Base-by-base conservation (phyloP, 2,329 filamentous ascomycete species). In the Tolypocladium ovalisporum region DNA sequence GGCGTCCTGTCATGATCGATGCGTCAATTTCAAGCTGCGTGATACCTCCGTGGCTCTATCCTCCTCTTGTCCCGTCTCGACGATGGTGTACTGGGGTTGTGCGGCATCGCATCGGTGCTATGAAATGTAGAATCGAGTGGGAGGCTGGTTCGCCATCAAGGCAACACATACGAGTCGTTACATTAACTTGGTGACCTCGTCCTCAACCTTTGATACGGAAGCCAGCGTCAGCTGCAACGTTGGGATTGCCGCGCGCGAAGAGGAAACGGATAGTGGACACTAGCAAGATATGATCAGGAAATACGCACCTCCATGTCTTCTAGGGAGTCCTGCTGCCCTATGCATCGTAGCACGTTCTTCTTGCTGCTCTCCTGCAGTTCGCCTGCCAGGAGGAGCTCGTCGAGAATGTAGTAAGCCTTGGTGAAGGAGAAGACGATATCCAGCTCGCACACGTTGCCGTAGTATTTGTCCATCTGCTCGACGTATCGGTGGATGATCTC, bases 391-490 rank as follows among this genome's bases (percentile, higher is more conserved):
- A 99, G 80, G 61, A 99, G 82, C 76, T 99, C 94, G 71, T 99
- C 94, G 52, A 99, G 84, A 65, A 99, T 99, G 75, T 97, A 99
- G 75, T 99, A 99, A 59, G 94, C 94, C 75, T 99, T 99, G 66
- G 96, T 96, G 74, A 99, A 99, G 72, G 96, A 97, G 83, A 99
- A 99, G 73, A 99, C 99, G 75, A 97, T 97, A 73, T 97, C 92
- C 63, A 99, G 84, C 78, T 99, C 94, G 85, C 94, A 99, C 59
- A 99, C 94, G 73, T 99, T 99, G 74, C 94, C 94, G 74, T 97
- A 99, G 79, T 99, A 99, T 75, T 99, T 99, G 81, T 99, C 94
- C 94, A 99, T 99, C 77, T 99, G 94, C 75, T 99, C 94, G 70
- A 99, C 94, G 73, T 99, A 99, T 75, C 94, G 90, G 75, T 99